These are phyloP conservation scores for Ricinus communis DNA, from an alignment of 345 rosid species.

Conservation along the genomic window DNA sequence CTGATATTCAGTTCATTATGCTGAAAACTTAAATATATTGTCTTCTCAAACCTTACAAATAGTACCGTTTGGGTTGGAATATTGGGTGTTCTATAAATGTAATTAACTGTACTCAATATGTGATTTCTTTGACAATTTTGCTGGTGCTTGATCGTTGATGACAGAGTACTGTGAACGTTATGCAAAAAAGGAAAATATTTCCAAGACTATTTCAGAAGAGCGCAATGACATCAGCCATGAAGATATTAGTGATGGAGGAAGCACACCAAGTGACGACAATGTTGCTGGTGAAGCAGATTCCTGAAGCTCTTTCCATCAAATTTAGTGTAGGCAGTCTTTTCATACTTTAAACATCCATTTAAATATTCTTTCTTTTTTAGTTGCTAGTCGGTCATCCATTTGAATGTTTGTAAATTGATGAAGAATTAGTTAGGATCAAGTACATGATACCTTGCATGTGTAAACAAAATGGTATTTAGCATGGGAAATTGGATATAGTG, in stretches of 20 bases:
- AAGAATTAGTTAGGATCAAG: slow-evolving; percentile 17
- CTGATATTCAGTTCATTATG: slow-evolving; percentile 4
- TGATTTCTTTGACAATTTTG: neutral
- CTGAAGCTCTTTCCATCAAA: slow-evolving; percentile 1
- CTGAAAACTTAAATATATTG: neutral
- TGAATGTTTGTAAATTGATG: slow-evolving; percentile 17
- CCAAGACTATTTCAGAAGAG: slow-evolving; percentile 18
- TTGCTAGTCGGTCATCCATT: neutral
- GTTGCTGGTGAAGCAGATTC: slow-evolving; percentile 37
- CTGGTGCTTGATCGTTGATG: slow-evolving; percentile 1
- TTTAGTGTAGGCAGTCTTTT: neutral
- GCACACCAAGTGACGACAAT: slow-evolving; percentile 34
- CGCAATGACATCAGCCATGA: slow-evolving; percentile 29
- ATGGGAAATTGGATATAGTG: neutral
- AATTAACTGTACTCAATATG: neutral
- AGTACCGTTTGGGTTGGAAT: neutral
- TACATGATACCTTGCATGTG: slow-evolving; percentile 12
- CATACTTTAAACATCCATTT: neutral
- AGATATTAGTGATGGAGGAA: slow-evolving; percentile 29
- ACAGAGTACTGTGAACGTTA: slow-evolving; percentile 38
- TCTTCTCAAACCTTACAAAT: neutral
- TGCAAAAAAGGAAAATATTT: slow-evolving; percentile 33
- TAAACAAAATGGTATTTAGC: neutral
- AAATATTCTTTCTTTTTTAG: neutral
- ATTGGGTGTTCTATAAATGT: neutral